These are phyloP conservation scores for Silybum marianum DNA, from an alignment of 129 eudicot species.

Conservation along the genomic window DNA sequence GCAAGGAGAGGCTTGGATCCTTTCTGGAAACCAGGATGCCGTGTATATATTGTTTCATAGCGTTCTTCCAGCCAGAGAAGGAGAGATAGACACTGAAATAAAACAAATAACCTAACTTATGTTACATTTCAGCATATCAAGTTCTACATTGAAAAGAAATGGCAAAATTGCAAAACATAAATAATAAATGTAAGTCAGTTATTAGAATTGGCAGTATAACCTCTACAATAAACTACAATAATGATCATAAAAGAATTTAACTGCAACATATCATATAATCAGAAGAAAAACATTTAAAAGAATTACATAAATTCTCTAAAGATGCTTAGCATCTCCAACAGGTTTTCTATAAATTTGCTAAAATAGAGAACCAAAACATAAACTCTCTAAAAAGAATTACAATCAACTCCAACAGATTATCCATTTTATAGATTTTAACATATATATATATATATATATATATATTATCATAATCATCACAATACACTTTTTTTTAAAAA, in stretches of 20 bases:
- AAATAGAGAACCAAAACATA: no score
- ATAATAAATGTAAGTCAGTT: background rate
- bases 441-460: no score
- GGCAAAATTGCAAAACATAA: background rate
- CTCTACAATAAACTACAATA: background rate
- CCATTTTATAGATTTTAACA: no score
- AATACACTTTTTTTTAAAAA: no score
- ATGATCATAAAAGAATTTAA: background rate
- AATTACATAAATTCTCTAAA: no score
- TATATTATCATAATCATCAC: no score
- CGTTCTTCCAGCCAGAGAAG: conserved; percentile 95
- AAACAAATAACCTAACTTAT: background rate
- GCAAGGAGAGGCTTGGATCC: conserved; percentile 87
- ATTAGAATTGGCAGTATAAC: background rate
- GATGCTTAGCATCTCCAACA: no score
- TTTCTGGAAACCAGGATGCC: conserved; percentile 92
- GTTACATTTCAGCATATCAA: conserved; percentile 9
- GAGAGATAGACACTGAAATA: conserved; percentile 77
- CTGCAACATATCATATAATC: no score
- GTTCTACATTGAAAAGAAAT: background rate
- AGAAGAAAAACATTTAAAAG: no score
- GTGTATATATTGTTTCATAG: conserved; percentile 74
- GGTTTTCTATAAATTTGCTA: no score
- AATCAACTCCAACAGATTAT: no score
- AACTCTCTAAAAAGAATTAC: no score